Base-by-base conservation (phyloP, 2,329 filamentous ascomycete genomes). In the Nemania sp. region DNA sequence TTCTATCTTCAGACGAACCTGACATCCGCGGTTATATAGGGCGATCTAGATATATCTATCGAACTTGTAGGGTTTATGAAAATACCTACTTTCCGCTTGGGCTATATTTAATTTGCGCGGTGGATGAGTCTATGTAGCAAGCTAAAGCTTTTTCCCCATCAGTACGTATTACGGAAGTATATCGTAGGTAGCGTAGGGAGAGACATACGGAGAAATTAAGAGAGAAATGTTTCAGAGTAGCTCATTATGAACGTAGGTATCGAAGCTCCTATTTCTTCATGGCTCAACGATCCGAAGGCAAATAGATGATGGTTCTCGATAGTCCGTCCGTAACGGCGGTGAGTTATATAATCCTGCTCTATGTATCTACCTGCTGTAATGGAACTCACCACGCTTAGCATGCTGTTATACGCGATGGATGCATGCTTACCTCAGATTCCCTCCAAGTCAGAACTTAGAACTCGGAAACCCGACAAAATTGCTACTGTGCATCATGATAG, bases 401-500 rank as follows among this genome's bases (percentile, higher is more conserved):
- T 15, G 26, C n/a, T 43, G 20, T 27, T 24, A 43, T 54, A 13
- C 18, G 51, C 35, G 24, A 38, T 22, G 24, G n/a, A 26, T 32
- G 20, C 38, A 62, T 47, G 38, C 54, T 49, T 49, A 55, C 61
- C 43, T 54, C 38, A 55, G 60, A 35, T 47, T 18, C 20, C n/a
- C n/a, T n/a, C n/a, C n/a, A n/a, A n/a, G n/a, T n/a, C n/a, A n/a
- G n/a, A n/a, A n/a, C n/a, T n/a, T n/a, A n/a, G 15, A 35, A 18
- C 49, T 52, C 51, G 29, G 26, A 45, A 61, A 62, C 49, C 35
- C 24, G 15, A 62, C 22, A 4, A 52, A 29, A 29, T 24, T n/a
- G 7, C 47, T 51, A 13, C 38, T 18, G 2, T n/a, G 24, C n/a
- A n/a, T 60, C 32, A 45, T 47, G 59, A n/a, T n/a, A n/a, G n/a